Base-by-base conservation (phyloP, 2,329 filamentous ascomycete species). In the Coniochaeta ligniaria region DNA sequence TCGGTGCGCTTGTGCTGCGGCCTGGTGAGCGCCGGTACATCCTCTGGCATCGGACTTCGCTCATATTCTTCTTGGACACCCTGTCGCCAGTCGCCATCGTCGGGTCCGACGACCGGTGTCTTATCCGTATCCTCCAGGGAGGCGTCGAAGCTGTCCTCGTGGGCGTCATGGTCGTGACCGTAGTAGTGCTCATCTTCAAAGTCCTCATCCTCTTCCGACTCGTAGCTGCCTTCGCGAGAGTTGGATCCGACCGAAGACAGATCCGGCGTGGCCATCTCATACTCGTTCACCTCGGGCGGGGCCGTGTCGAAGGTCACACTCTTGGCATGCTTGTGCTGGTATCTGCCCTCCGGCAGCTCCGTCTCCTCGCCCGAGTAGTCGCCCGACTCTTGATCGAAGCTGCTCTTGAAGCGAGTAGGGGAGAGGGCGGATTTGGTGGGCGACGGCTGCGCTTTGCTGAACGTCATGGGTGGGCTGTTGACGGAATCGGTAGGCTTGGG, bases 251-350 rank as follows among this genome's bases (percentile, higher is more conserved):
- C 82, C 0, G 93, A 96, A 1, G 94, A 97, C n/a, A 96, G 85
- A 70, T 97, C 95, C 12, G 95, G 95, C 2, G 95, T 99, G 36
- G 92, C 90, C 90, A 97, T 93, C 75, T 98, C 95, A 73, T 98
- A 99, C 76, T 99, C 95, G 71, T 98, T 96, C 69, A 99, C 84
- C 71, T 96, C 91, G 26, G 95, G 95, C 24, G 94, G 94, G 1
- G 91, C 92, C 41, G 89, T 90, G 75, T 98, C 92, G 72, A 99
- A 99, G 0, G 94, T 99, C 61, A 99, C 95, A 69, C 93, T 97
- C 80, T 99, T 99, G 56, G 92, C 88, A 75, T 96, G 91, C 59
- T 92, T 89, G 71, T 92, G 89, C 47, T 92, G 80, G 14, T 81
- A 83, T 65, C 85, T 86, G 59, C 89, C 88, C 7, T 84, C 83